These are phyloP conservation scores for Fistulinella cinereoalba DNA, from an alignment of 1,284 basidiomycete species.

Conservation along the genomic window DNA sequence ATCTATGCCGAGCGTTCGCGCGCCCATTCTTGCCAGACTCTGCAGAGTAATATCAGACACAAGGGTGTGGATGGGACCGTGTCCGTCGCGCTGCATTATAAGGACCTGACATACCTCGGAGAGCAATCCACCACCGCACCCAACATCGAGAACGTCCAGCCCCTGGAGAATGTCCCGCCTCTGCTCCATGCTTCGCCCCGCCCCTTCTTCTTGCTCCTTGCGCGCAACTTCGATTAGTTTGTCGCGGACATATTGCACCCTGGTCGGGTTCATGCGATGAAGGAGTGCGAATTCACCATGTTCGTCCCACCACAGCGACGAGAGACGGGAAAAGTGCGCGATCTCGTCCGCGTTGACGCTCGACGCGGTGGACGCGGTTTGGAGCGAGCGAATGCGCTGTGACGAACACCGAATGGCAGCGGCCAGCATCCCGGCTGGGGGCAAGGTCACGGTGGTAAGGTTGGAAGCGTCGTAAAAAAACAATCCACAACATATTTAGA, in stretches of 20 bases:
- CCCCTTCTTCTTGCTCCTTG: conserved; percentile 49
- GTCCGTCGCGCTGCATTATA: too few species aligned
- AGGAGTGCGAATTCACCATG: conserved; percentile 87
- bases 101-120: too few species aligned
- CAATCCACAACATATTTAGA: too few species aligned
- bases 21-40: conserved; percentile 88
- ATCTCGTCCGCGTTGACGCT: conserved; percentile 82
- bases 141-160: conserved; percentile 78
- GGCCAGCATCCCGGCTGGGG: too few species aligned
- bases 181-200: conserved; percentile 29
- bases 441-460: too few species aligned
- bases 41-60: conserved; percentile 37
- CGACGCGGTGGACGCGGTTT: conserved; percentile 26
- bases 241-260: conserved; percentile 82
- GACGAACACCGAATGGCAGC: too few species aligned
- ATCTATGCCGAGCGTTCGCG: conserved; percentile 84
- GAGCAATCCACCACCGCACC: conserved; percentile 93
- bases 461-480: too few species aligned
- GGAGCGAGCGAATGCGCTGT: conserved; percentile 16
- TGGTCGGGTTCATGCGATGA: conserved; percentile 94
- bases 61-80: too few species aligned
- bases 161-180: conserved; percentile 50
- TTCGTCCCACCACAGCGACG: conserved; percentile 97
- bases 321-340: conserved; percentile 88
- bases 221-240: conserved; percentile 64